Conservation (phyloP, 192 early-diverging fungal genomes). For the Umbelopsis sp. region DNA sequence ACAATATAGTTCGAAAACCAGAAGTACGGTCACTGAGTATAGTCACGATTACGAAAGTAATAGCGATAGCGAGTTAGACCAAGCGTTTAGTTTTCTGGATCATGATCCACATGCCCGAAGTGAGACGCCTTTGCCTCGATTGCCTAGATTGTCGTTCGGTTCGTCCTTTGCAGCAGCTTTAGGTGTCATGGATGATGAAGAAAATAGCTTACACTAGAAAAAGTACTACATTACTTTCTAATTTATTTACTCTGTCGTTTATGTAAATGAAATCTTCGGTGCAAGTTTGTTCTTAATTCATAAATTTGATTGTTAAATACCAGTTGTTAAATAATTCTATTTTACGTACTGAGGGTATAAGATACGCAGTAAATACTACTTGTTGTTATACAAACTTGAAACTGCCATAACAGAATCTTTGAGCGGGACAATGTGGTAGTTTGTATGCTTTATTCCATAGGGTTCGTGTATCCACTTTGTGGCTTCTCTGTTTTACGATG, state of each 20-base stretch:
- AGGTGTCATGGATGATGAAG: constrained; percentile 6
- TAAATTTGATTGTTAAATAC: too few species aligned
- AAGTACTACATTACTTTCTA: background rate
- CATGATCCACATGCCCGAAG: constrained; percentile 13
- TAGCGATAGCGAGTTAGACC: background rate
- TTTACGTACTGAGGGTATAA: too few species aligned
- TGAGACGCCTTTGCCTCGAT: constrained; percentile 20
- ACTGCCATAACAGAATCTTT: too few species aligned
- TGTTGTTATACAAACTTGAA: too few species aligned
- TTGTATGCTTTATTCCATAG: too few species aligned
- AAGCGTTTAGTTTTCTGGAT: background rate
- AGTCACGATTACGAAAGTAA: background rate
- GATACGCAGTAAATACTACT: too few species aligned
- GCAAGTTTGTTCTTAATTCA: background rate
- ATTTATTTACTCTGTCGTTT: constrained; percentile 4
- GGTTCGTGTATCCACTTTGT: too few species aligned
- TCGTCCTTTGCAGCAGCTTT: constrained; percentile 12
- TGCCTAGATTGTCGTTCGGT: constrained; percentile 37
- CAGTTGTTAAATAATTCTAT: too few species aligned
- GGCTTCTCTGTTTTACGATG: too few species aligned
- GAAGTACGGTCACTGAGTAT: constrained; percentile 10
- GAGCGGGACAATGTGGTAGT: too few species aligned
- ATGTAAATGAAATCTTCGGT: background rate
- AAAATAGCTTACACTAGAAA: background rate
- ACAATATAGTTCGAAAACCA: constrained; percentile 3